Conservation (phyloP, 2,329 filamentous ascomycete species). For the Pestalotiopsis sp. region DNA sequence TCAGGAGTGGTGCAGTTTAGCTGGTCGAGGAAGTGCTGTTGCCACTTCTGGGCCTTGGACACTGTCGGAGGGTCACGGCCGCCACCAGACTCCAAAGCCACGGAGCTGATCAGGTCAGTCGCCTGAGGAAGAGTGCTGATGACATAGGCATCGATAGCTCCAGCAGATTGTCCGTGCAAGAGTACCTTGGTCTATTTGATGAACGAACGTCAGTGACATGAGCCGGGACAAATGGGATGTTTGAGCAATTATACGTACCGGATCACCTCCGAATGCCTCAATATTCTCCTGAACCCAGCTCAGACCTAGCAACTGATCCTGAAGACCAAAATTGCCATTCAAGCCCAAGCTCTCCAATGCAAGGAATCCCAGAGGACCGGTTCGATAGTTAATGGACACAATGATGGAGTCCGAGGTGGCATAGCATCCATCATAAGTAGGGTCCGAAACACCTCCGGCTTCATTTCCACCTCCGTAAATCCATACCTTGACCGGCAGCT, state of each 20-base stretch:
- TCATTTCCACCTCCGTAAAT: slow-evolving; percentile 26
- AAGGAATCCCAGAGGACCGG: slow-evolving; percentile 52
- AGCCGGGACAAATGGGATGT: background rate
- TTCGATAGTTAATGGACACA: slow-evolving; percentile 39
- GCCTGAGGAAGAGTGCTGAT: slow-evolving; percentile 29
- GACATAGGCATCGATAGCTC: slow-evolving; percentile 25
- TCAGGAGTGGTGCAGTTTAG: slow-evolving; percentile 27
- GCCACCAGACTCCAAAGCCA: slow-evolving; percentile 27
- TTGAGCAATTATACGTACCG: slow-evolving; percentile 20
- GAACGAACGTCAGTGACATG: background rate
- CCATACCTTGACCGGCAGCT: slow-evolving; percentile 29
- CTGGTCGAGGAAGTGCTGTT: slow-evolving; percentile 18
- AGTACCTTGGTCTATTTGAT: slow-evolving; percentile 24
- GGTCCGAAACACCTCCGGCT: slow-evolving; percentile 24
- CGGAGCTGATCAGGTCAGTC: slow-evolving; percentile 22
- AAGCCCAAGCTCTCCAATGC: slow-evolving; percentile 40
- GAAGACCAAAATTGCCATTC: slow-evolving; percentile 50
- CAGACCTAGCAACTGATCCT: slow-evolving; percentile 51
- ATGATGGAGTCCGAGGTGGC: slow-evolving; percentile 26
- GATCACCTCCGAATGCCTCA: slow-evolving; percentile 44
- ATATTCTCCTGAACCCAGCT: slow-evolving; percentile 54
- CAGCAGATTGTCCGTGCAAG: slow-evolving; percentile 30
- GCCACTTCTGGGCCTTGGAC: slow-evolving; percentile 20
- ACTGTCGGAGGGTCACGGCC: slow-evolving; percentile 23
- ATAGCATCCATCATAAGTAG: slow-evolving; percentile 26